phyloP scores from a whole-genome alignment of 306 rosid genomes.

The Fragaria iinumae region DNA sequence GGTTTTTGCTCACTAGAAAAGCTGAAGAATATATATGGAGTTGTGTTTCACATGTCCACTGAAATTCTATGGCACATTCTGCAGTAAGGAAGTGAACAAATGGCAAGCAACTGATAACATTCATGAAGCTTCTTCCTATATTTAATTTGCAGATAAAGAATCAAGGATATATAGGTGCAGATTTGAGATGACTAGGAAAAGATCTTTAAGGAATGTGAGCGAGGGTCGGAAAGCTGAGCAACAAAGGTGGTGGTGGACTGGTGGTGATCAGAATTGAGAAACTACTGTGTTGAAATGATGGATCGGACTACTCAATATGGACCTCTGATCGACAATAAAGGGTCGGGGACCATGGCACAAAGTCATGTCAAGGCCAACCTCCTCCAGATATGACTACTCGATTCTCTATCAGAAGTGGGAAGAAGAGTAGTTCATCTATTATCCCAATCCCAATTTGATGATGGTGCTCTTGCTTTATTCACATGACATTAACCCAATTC shows the following conservation, averaged over 20 bases:
- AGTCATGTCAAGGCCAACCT: conserved; percentile 12
- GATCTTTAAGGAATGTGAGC: not conserved
- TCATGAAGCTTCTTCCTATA: not conserved
- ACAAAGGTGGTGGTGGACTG: not conserved
- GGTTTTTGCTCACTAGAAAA: not conserved
- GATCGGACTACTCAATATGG: conserved; percentile 1
- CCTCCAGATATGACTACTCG: conserved; percentile 18
- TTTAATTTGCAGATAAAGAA: not conserved
- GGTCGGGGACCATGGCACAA: conserved; percentile 31
- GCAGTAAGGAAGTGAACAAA: not conserved
- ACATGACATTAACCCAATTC: conserved; percentile 18
- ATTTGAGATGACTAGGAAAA: conserved; percentile 5
- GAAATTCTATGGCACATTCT: conserved; percentile 6
- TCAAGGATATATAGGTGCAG: not conserved
- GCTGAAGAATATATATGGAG: not conserved
- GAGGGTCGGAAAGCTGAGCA: not conserved
- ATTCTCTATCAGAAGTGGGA: conserved; percentile 11
- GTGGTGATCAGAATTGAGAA: not conserved
- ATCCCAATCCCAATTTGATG: not conserved
- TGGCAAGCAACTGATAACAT: not conserved
- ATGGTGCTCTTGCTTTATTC: conserved; percentile 27
- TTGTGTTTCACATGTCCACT: not conserved
- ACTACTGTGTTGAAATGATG: conserved; percentile 3
- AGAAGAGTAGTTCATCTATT: not conserved
- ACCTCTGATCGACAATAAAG: conserved; percentile 2